phyloP scores from a whole-genome alignment of 352 stramenopile species.

The Phytophthora sp. region DNA sequence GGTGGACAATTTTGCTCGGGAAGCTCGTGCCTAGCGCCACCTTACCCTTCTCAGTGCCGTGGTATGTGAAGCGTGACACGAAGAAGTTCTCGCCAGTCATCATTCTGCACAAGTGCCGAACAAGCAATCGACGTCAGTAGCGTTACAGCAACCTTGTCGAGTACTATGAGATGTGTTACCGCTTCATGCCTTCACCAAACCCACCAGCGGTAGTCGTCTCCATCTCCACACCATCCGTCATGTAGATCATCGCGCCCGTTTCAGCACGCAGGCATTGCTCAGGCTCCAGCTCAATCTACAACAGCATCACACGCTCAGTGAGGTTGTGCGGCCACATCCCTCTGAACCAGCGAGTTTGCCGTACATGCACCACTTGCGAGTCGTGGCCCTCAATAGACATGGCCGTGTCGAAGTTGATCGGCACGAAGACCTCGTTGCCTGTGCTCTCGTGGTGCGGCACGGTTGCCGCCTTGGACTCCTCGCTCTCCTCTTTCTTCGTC shows the following conservation, averaged over 20 bases:
- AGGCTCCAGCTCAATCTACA: slow-evolving; percentile 85
- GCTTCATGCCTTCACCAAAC: slow-evolving; percentile 84
- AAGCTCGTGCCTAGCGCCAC: slow-evolving; percentile 92
- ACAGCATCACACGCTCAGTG: background rate
- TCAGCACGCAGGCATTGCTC: slow-evolving; percentile 93
- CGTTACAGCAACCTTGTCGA: too few relatives aligned
- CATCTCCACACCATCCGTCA: slow-evolving; percentile 94
- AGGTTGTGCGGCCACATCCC: background rate
- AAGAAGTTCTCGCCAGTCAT: slow-evolving; percentile 88
- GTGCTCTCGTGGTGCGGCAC: slow-evolving; percentile 42
- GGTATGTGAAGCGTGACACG: slow-evolving; percentile 76
- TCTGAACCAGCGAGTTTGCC: slow-evolving; percentile 7
- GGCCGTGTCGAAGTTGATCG: slow-evolving; percentile 84
- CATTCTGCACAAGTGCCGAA: slow-evolving; percentile 41
- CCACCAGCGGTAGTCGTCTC: slow-evolving; percentile 92
- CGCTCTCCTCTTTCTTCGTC: slow-evolving; percentile 12
- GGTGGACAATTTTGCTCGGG: slow-evolving; percentile 90
- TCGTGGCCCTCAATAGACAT: slow-evolving; percentile 85
- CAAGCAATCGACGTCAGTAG: too few relatives aligned
- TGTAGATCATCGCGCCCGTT: slow-evolving; percentile 95
- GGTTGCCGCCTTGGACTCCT: slow-evolving; percentile 6
- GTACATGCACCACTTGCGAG: slow-evolving; percentile 85
- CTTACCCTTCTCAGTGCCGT: slow-evolving; percentile 61
- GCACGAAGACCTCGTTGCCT: slow-evolving; percentile 64
- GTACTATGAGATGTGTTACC: too few relatives aligned